Percentiles rank a stretch among this genome's conserved stretches.
Evolutionary conservation across 2,329 filamentous ascomycete species (phyloP).

Genomic region (Pestalotiopsis sp.): DNA sequence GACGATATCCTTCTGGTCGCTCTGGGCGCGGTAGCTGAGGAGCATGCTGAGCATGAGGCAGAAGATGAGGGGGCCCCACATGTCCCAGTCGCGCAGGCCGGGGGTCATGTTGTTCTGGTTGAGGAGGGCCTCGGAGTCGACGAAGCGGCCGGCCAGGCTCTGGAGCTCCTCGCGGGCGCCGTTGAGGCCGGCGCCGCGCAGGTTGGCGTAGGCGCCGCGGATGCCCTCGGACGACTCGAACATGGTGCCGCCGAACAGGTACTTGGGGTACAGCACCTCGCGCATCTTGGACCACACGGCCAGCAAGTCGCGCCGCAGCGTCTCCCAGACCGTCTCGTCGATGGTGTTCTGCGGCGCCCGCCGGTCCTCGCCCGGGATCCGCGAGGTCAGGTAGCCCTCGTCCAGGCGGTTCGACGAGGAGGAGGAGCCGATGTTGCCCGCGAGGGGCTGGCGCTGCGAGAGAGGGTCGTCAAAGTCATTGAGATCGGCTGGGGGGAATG

Average conservation of each 20-base stretch:
- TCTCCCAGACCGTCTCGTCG: slow-evolving; percentile 97
- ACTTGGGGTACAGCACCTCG: slow-evolving; percentile 94
- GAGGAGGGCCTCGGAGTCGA: slow-evolving; percentile 65
- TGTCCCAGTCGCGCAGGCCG: slow-evolving; percentile 92
- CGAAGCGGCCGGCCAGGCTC: slow-evolving; percentile 62
- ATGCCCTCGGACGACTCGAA: slow-evolving; percentile 57
- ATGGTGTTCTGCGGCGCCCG: slow-evolving; percentile 90
- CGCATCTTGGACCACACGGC: slow-evolving; percentile 98
- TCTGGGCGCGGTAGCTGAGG: slow-evolving; percentile 78
- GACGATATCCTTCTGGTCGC: slow-evolving; percentile 82
- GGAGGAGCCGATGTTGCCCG: slow-evolving; percentile 76
- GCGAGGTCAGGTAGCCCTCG: slow-evolving; percentile 83
- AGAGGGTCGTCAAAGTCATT: slow-evolving; percentile 93
- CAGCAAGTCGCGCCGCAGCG: slow-evolving; percentile 86
- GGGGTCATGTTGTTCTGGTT: slow-evolving; percentile 78
- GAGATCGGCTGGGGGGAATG: slow-evolving; percentile 66
- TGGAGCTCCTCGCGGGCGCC: slow-evolving; percentile 66
- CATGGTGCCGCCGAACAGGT: slow-evolving; percentile 77
- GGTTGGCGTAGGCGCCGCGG: slow-evolving; percentile 64
- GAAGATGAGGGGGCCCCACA: slow-evolving; percentile 96
- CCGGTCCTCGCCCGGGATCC: slow-evolving; percentile 91
- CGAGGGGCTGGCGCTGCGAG: slow-evolving; percentile 71
- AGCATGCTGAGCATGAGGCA: slow-evolving; percentile 87
- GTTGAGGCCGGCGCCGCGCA: slow-evolving; percentile 60
- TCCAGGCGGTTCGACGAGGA: slow-evolving; percentile 64